Base-by-base conservation (phyloP, 2,329 filamentous ascomycete species). In the Reticulascus tulasneorum region DNA sequence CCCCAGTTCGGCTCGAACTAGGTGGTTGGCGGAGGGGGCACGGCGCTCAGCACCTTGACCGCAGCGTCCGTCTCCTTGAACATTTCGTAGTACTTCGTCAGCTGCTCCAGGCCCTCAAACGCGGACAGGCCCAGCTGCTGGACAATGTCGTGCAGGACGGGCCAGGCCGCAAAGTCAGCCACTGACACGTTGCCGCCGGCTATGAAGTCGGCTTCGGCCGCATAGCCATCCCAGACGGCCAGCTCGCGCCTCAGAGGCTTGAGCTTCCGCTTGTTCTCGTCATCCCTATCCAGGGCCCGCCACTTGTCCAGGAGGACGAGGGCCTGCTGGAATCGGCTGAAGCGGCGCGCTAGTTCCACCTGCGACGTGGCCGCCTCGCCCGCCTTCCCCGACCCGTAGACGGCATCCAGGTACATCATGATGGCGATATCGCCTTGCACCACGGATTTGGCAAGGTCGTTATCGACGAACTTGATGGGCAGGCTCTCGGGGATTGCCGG, bases 331-430 rank as follows among this genome's bases (percentile, higher is more conserved):
- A 77, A 66, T 24, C 64, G 56, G 4, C 55, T 64, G 36, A 63
- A 60, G 29, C 53, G 50, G 33, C 45, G 52, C 2, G 63, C 69
- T 5, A 67, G 49, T 13, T 62, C 54, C 6, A 47, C 17, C 6
- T 50, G 46, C 1, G 51, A 32, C 9, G 45, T 37, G 4, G 54
- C 47, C 7, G 42, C 36, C 33, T 54, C 47, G 3, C 44, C 50
- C 24, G 47, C 33, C 33, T 53, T 56, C n/a, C 48, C 45, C 1
- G 45, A 40, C 2, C 66, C 65, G 41, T 79, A 68, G 10, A 67
- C 58, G 3, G 72, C 64, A 40, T 85, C 75, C 1, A 86, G 62
- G 40, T 86, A 82, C 9, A 76, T 52, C 64, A 82, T 64, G 39
- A 80, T 73, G 22, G 67, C 69, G 2, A 69, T 34, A 25, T 73